Evolutionary conservation across 2,329 filamentous ascomycete genomes (phyloP).

Genomic region (Neodidymelliopsis sp.): DNA sequence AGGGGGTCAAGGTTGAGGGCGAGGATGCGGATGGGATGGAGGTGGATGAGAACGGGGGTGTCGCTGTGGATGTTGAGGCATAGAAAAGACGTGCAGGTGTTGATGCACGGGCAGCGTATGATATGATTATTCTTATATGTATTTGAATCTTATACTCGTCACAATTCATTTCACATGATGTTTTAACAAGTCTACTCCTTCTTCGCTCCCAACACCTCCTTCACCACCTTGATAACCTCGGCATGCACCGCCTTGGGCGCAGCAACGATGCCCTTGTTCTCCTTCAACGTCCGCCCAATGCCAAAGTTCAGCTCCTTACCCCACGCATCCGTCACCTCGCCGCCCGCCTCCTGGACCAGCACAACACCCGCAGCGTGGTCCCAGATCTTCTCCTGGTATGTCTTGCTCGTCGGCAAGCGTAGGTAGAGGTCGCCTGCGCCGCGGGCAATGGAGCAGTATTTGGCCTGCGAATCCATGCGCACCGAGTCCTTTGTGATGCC

Average conservation of each 20-base stretch:
- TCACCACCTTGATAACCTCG: constrained; percentile 80
- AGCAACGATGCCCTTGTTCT: constrained; percentile 94
- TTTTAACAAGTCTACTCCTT: constrained; percentile 6
- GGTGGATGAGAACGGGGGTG: constrained; percentile 18
- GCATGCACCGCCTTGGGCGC: constrained; percentile 79
- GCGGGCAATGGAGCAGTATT: constrained; percentile 93
- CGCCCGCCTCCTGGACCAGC: constrained; percentile 92
- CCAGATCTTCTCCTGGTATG: constrained; percentile 99
- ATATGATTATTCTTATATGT: no score
- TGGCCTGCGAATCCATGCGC: constrained; percentile 96
- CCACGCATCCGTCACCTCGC: constrained; percentile 86
- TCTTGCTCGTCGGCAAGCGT: constrained; percentile 81
- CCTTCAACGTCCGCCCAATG: constrained; percentile 81
- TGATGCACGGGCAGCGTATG: no score
- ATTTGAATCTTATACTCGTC: neutral
- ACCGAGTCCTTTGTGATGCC: constrained; percentile 91
- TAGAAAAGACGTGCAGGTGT: no score
- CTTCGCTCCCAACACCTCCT: constrained; percentile 70
- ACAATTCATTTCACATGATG: neutral
- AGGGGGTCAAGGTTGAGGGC: constrained; percentile 24
- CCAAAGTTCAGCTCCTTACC: constrained; percentile 88
- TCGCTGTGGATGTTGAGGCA: constrained; percentile 10
- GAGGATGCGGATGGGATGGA: constrained; percentile 9
- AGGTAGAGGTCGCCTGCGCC: constrained; percentile 96
- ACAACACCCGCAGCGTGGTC: constrained; percentile 96